Evolutionary conservation across 2,329 filamentous ascomycete genomes (phyloP).

Genomic region (Pseudogymnoascus sp.): DNA sequence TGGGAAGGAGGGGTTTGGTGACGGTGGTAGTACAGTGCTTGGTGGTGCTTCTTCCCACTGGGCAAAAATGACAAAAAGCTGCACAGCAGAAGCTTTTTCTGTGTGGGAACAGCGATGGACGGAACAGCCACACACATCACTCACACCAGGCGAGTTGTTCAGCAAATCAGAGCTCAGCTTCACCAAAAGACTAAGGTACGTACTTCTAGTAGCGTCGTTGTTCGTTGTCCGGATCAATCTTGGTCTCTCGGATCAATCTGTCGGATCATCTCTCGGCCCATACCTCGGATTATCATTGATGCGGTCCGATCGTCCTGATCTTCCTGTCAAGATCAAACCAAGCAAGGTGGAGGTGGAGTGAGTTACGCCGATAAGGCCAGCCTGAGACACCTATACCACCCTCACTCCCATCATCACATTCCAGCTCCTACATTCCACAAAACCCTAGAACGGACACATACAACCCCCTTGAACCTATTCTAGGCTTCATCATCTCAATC

Average conservation of each 20-base stretch:
- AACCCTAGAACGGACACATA: not conserved
- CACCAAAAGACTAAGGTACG: not conserved
- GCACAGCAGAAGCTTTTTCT: conserved; percentile 14
- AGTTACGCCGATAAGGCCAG: not conserved
- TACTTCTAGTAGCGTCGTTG: not conserved
- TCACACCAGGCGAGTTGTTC: not conserved
- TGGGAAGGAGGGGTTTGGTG: conserved; percentile 23
- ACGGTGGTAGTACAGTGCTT: conserved; percentile 11
- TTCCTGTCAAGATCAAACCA: not conserved
- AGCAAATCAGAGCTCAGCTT: not conserved
- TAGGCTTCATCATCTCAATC: not conserved
- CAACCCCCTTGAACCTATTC: not conserved
- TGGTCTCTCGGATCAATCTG: not conserved
- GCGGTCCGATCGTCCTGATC: not conserved
- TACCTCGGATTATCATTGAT: not conserved
- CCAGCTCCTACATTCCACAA: not conserved
- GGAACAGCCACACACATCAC: not conserved
- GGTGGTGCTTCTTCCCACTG: not conserved
- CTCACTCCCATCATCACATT: not conserved
- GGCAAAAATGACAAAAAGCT: conserved; percentile 9
- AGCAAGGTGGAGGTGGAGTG: not conserved
- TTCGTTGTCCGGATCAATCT: not conserved
- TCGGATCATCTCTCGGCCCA: too few relatives aligned
- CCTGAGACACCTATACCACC: not conserved
- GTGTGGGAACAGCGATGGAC: not conserved